These are phyloP conservation scores for Psilocybe subaeruginosa DNA, from an alignment of 768 basidiomycete species.

Conservation along the genomic window DNA sequence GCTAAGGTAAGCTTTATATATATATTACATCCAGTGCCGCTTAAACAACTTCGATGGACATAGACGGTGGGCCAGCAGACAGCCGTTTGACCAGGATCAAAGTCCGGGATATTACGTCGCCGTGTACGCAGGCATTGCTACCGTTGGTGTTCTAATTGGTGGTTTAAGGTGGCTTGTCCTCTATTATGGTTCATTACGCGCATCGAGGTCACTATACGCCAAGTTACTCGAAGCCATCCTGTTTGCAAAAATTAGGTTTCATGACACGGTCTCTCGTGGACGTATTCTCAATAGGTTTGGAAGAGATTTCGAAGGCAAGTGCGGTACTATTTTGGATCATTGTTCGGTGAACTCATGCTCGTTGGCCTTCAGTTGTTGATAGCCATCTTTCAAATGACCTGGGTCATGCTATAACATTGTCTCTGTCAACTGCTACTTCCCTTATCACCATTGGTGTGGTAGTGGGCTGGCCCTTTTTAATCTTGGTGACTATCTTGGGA, in stretches of 20 bases:
- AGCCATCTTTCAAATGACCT: neutral
- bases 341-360: neutral
- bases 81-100: neutral
- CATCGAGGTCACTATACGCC: conserved; percentile 10
- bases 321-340: neutral
- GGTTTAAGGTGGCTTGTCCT: conserved; percentile 73
- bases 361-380: neutral
- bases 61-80: conserved; percentile 60
- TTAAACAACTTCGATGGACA: neutral
- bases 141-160: conserved; percentile 46
- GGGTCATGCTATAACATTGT: neutral
- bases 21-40: neutral
- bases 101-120: conserved; percentile 62
- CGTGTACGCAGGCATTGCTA: conserved; percentile 62
- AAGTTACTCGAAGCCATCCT: conserved; percentile 9
- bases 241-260: conserved; percentile 15
- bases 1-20: neutral
- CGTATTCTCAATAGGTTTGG: conserved; percentile 15
- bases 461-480: neutral
- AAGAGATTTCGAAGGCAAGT: conserved; percentile 14
- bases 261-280: conserved; percentile 14
- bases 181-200: conserved; percentile 74
- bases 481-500: neutral
- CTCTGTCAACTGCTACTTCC: neutral
- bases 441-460: neutral